Percentiles rank a stretch among this genome's conserved stretches.
Evolutionary conservation across 164 flowering plant species (phyloP).

Genomic region (Vitis riparia): DNA sequence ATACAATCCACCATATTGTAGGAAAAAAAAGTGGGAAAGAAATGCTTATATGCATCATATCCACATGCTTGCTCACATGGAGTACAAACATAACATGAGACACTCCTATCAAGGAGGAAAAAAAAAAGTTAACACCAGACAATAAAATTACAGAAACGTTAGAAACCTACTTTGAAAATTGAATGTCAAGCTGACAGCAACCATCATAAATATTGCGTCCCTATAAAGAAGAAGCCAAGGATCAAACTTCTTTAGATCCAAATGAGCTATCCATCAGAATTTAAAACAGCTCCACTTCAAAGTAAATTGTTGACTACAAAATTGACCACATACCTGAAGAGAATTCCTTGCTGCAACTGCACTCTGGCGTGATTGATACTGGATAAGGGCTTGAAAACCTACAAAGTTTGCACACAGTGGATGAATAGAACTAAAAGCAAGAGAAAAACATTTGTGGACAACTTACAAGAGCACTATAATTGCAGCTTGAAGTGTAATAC

Average conservation of each 20-base stretch:
- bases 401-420: constrained; percentile 15
- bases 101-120: neutral
- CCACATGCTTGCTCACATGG: neutral
- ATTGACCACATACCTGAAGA: constrained; percentile 63
- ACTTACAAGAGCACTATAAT: neutral
- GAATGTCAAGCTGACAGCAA: constrained; percentile 97
- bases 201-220: constrained; percentile 99
- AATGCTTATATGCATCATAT: neutral
- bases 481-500: neutral
- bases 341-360: constrained; percentile 78
- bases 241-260: neutral
- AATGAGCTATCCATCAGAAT: constrained; percentile 2
- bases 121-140: neutral
- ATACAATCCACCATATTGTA: neutral
- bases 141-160: neutral
- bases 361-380: constrained; percentile 74
- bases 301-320: neutral
- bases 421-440: neutral
- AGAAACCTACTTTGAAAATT: constrained; percentile 81
- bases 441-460: neutral
- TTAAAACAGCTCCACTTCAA: constrained; percentile 1
- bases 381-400: constrained; percentile 98
- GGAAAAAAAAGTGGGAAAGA: no score
- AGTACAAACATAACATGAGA: neutral
- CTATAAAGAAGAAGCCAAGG: constrained; percentile 31